A percentile compares a stretch with the other conserved stretches of the same genome.
phyloP scores from a whole-genome alignment of 2,329 filamentous ascomycete genomes.

The Diplodia sapinea region DNA sequence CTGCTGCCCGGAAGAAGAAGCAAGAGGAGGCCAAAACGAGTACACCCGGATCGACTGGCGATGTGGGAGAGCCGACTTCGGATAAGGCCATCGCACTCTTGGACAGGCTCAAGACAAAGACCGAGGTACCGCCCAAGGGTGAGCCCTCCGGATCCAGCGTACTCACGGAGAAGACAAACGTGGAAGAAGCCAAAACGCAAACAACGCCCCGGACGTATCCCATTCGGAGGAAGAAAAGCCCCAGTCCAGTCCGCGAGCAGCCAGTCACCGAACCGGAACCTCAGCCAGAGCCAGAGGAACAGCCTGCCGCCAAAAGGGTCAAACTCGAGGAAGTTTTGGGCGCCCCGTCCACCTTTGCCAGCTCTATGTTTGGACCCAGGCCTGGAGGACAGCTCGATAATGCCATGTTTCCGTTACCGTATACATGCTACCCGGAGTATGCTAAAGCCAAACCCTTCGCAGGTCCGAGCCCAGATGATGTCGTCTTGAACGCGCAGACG shows the following conservation, averaged over 20 bases:
- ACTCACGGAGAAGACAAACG: constrained; percentile 39
- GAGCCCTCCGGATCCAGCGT: background rate
- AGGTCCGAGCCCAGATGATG: constrained; percentile 88
- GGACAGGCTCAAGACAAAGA: constrained; percentile 50
- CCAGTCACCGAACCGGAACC: constrained; percentile 4
- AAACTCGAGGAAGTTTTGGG: constrained; percentile 51
- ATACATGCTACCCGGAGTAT: constrained; percentile 41
- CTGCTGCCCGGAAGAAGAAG: constrained; percentile 84
- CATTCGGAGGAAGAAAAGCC: constrained; percentile 15
- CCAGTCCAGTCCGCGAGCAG: constrained; percentile 19
- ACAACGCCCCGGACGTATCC: constrained; percentile 7
- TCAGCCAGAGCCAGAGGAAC: constrained; percentile 7
- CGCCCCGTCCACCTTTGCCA: constrained; percentile 58
- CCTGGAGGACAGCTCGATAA: constrained; percentile 26
- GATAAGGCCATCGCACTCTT: constrained; percentile 51
- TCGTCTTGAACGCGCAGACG: constrained; percentile 80
- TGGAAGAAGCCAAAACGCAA: background rate
- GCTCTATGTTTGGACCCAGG: constrained; percentile 52
- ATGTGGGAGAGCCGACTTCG: constrained; percentile 35
- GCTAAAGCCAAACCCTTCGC: constrained; percentile 70
- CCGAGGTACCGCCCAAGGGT: constrained; percentile 30
- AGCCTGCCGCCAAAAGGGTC: constrained; percentile 1
- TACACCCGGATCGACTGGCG: constrained; percentile 28
- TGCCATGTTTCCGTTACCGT: constrained; percentile 47
- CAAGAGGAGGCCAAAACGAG: constrained; percentile 64